These are phyloP conservation scores for Phytophthora ramorum DNA, from an alignment of 352 stramenopile species.

Conservation along the genomic window DNA sequence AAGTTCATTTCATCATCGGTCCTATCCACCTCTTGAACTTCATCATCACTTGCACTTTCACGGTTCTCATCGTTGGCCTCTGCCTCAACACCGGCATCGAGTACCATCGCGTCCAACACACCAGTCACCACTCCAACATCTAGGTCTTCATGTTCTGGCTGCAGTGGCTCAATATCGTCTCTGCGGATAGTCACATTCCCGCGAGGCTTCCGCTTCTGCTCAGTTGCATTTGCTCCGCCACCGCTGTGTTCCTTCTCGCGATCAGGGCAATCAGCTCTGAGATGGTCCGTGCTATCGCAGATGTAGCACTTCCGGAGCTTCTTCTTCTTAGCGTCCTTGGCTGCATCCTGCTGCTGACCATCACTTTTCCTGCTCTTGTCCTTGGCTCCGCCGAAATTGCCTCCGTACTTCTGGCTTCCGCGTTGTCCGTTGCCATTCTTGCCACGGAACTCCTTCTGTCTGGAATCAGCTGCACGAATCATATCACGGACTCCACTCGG, in stretches of 20 bases:
- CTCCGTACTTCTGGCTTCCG: neutral
- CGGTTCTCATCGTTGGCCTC: too few relatives aligned
- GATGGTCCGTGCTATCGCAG: neutral
- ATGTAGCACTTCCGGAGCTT: neutral
- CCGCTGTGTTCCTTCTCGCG: neutral
- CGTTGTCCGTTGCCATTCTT: neutral
- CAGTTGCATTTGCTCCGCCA: neutral
- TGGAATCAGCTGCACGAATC: conserved; percentile 2
- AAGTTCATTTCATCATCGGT: neutral
- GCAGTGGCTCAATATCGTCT: too few relatives aligned
- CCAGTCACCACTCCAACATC: too few relatives aligned
- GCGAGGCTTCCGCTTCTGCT: neutral
- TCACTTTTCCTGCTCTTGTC: neutral
- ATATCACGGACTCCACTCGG: neutral
- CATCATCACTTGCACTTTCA: too few relatives aligned
- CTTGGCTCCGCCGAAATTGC: neutral
- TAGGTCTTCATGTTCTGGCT: too few relatives aligned
- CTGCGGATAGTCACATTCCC: neutral
- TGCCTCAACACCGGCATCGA: too few relatives aligned
- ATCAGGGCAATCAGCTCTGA: neutral
- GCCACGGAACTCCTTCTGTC: neutral
- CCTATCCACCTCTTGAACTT: neutral
- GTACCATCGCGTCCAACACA: neutral
- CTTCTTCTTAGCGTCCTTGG: neutral
- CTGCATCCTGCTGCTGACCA: neutral